Base-by-base conservation (phyloP, 73 alveolate genomes). In the Paramecium tetraurelia region DNA sequence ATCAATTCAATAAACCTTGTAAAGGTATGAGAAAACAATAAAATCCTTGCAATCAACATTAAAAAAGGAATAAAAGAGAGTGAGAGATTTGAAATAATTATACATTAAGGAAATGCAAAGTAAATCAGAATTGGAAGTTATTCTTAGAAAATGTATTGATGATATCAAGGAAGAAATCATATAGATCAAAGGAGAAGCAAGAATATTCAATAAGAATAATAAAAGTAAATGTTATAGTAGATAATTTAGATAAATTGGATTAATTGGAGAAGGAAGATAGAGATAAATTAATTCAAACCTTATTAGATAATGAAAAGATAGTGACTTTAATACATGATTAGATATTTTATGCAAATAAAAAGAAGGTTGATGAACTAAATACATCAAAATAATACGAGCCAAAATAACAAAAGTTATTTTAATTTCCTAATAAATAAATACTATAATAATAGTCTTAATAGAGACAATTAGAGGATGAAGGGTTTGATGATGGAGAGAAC, bases 161-260 rank as follows among this genome's bases (percentile, higher is more conserved):
- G 97, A 96, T 93, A 95, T 96, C 1, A 96, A 96, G 86, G 92
- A 92, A 41, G 99, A 96, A 71, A 89, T 95, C 5, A 41, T 70
- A 5, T 48, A 44, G 35, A 89, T 70, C 1, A 89, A 68, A 40
- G 94, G 92, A 33, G 94, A 89, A 31, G 87, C 86, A 22, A 69
- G 94, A 89, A 83, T 71, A 20, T 8, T 71, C 27, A 41, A 44
- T 48, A 43, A 31, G 36, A 89, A 71, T 33, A 33, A 31, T 12
- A 72, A 40, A 36, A 72, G 59, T 36, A 72, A 20, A 7, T 21
- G 0, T 36, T 20, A 0, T 1, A 36, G 8, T 35, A 12, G 3
- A 72, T 16, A 4, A 21, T 29, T 4, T 22, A 89, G 94, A 22
- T 24, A 89, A 70, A 85, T 22, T 29, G 18, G 92, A 63, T 18